These are phyloP conservation scores for Takakia lepidozioides DNA, from an alignment of 225 moss, liverwort and hornwort species.

Conservation along the genomic window DNA sequence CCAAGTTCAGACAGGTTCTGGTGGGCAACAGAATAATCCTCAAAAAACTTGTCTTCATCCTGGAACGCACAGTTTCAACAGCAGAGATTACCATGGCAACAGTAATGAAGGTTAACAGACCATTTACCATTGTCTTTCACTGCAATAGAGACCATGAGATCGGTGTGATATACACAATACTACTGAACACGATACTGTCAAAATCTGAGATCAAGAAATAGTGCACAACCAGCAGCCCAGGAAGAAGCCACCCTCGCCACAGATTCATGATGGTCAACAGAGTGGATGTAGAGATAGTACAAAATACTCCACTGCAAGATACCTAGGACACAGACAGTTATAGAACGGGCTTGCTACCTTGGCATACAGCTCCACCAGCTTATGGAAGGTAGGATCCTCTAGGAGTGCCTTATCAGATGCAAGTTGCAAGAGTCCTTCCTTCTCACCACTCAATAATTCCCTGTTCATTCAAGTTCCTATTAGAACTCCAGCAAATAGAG, in stretches of 20 bases:
- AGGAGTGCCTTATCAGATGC: slow-evolving; percentile 37
- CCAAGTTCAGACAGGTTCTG: slow-evolving; percentile 43
- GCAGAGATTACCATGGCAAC: background rate
- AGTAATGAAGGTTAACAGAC: background rate
- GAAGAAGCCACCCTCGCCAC: too few relatives aligned
- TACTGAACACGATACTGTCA: too few relatives aligned
- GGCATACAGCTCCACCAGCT: slow-evolving; percentile 30
- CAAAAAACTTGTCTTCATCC: slow-evolving; percentile 43
- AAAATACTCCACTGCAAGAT: background rate
- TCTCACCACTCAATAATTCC: slow-evolving; percentile 19
- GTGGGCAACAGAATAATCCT: slow-evolving; percentile 30
- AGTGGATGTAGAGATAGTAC: too few relatives aligned
- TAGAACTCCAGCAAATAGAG: background rate
- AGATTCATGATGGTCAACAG: too few relatives aligned
- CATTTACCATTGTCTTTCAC: background rate
- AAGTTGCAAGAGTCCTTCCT: slow-evolving; percentile 33
- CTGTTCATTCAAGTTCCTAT: slow-evolving; percentile 1
- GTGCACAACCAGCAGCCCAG: background rate
- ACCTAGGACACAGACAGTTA: background rate
- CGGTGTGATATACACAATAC: too few relatives aligned
- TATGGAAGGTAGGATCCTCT: slow-evolving; percentile 27
- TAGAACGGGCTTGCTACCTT: slow-evolving; percentile 12
- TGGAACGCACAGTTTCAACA: slow-evolving; percentile 4
- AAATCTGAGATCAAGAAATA: too few relatives aligned
- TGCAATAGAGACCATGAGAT: too few relatives aligned